These are phyloP conservation scores for Symbiodinium pilosum DNA, from an alignment of 73 alveolate genomes.

Conservation along the genomic window DNA sequence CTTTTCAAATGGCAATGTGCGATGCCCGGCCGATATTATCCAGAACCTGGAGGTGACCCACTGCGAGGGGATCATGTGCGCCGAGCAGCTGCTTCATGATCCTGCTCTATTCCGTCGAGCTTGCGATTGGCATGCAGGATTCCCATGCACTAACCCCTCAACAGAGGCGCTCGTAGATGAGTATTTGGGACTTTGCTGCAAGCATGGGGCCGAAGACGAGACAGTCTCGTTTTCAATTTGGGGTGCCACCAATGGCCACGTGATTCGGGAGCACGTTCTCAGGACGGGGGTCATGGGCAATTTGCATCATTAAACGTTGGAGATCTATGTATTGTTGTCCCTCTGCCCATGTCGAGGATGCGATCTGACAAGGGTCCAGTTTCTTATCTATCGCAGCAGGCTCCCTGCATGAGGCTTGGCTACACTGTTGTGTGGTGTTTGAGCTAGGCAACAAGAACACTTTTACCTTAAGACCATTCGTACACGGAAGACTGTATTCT, in stretches of 20 bases:
- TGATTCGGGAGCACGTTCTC: slow-evolving; percentile 81
- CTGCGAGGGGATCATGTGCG: slow-evolving; percentile 88
- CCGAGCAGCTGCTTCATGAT: slow-evolving; percentile 85
- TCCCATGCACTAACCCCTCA: background rate
- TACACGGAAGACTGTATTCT: no score
- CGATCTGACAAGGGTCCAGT: slow-evolving; percentile 27
- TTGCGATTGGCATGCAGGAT: background rate
- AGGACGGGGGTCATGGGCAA: no score
- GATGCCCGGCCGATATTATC: slow-evolving; percentile 25
- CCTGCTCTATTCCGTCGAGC: slow-evolving; percentile 62
- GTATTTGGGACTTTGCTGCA: slow-evolving; percentile 20
- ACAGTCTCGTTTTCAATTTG: slow-evolving; percentile 42
- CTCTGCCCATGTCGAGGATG: slow-evolving; percentile 14
- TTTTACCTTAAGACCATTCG: no score
- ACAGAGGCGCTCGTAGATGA: slow-evolving; percentile 77
- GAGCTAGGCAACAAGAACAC: no score
- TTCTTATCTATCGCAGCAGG: background rate
- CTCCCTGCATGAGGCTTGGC: no score
- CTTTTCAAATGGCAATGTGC: slow-evolving; percentile 56
- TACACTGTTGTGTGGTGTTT: no score
- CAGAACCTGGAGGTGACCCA: slow-evolving; percentile 20
- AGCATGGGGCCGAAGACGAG: background rate
- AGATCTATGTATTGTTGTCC: background rate
- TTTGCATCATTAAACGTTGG: no score
- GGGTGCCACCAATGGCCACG: slow-evolving; percentile 90